phyloP scores from a whole-genome alignment of 2,329 filamentous ascomycete genomes.

The Cordyceps pruinosa region DNA sequence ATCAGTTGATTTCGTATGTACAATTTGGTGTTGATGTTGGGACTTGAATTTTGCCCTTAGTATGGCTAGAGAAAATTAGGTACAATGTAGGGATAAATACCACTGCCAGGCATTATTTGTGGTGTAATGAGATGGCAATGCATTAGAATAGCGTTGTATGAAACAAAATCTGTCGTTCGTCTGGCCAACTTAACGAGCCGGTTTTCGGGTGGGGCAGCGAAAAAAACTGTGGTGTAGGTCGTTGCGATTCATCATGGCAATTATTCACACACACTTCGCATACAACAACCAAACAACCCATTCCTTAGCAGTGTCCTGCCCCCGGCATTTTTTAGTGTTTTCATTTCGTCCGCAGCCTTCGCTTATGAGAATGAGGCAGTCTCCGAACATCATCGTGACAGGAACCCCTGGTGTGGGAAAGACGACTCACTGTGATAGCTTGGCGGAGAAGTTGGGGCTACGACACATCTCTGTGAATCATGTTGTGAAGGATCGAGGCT shows the following conservation, averaged over 20 bases:
- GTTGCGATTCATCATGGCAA: background rate
- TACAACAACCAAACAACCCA: background rate
- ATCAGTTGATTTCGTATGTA: constrained; percentile 7
- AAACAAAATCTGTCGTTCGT: background rate
- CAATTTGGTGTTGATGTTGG: constrained; percentile 12
- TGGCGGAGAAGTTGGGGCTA: constrained; percentile 69
- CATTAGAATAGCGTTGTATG: too few species aligned
- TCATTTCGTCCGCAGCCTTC: background rate
- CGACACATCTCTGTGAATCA: constrained; percentile 85
- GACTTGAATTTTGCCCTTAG: constrained; percentile 5
- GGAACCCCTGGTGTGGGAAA: constrained; percentile 95
- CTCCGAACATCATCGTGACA: constrained; percentile 89
- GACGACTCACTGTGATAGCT: constrained; percentile 79
- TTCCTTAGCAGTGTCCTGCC: background rate
- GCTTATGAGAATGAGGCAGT: constrained; percentile 33
- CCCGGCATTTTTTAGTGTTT: background rate
- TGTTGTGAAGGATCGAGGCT: constrained; percentile 79
- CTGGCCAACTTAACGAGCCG: background rate
- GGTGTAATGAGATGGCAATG: background rate
- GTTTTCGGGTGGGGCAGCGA: constrained; percentile 2
- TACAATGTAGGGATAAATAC: background rate
- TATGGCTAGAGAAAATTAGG: constrained; percentile 9
- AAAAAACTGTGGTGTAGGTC: background rate
- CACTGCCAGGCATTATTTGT: background rate
- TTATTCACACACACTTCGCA: background rate